Conservation (phyloP, 2,329 filamentous ascomycete species). For the Claviceps cyperi region DNA sequence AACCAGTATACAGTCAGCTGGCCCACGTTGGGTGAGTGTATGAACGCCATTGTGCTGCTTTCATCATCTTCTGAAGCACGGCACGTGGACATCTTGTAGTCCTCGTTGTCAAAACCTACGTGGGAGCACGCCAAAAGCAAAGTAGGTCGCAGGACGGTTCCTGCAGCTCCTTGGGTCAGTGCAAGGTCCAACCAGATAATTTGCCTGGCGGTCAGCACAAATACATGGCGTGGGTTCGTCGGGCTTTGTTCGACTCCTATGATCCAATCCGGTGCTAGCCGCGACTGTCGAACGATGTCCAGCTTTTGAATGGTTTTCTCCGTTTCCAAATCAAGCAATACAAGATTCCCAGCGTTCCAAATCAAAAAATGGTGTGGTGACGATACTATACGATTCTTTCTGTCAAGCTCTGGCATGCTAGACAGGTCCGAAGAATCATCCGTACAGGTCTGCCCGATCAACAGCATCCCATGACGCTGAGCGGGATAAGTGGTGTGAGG, state of each 20-base stretch:
- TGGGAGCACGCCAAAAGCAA: slow-evolving; percentile 18
- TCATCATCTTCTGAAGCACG: slow-evolving; percentile 10
- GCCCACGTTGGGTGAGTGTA: slow-evolving; percentile 17
- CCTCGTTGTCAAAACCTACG: slow-evolving; percentile 12
- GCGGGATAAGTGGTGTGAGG: slow-evolving; percentile 14
- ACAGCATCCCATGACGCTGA: slow-evolving; percentile 28
- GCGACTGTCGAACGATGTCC: slow-evolving; percentile 13
- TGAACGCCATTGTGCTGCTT: slow-evolving; percentile 17
- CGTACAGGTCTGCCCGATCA: slow-evolving; percentile 20
- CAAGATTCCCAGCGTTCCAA: slow-evolving; percentile 23
- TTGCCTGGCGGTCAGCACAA: slow-evolving; percentile 41
- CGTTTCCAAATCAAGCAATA: slow-evolving; percentile 22
- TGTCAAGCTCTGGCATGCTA: slow-evolving; percentile 5
- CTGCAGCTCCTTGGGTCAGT: slow-evolving; percentile 2
- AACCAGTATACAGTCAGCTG: slow-evolving; percentile 25
- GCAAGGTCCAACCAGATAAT: slow-evolving; percentile 34
- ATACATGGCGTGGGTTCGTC: slow-evolving; percentile 31
- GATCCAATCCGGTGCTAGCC: slow-evolving; percentile 25
- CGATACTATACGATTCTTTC: neutral
- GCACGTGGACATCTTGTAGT: slow-evolving; percentile 17
- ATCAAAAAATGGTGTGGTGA: slow-evolving; percentile 16
- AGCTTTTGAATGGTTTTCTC: slow-evolving; percentile 15
- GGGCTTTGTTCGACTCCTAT: slow-evolving; percentile 40
- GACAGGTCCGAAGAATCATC: slow-evolving; percentile 11
- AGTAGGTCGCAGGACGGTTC: slow-evolving; percentile 7